A percentile compares a stretch with the other conserved stretches of the same genome.
phyloP scores from a whole-genome alignment of 2,329 filamentous ascomycete genomes.

The Tympanopsis confertula region DNA sequence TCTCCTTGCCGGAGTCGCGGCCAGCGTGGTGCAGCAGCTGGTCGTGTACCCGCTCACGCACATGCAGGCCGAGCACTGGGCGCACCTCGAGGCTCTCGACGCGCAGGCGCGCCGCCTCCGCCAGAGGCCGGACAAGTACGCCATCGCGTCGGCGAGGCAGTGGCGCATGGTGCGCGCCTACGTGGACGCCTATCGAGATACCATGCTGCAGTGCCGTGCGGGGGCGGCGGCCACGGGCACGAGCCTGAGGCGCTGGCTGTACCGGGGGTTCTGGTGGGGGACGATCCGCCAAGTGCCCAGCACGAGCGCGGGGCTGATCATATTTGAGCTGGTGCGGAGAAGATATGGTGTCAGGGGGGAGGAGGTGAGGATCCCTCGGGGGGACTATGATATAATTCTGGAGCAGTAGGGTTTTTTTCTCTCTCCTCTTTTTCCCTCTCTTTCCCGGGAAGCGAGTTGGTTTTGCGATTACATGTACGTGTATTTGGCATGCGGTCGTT shows the following conservation, averaged over 20 bases:
- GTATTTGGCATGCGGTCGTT: no score
- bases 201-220: slow-evolving; percentile 44
- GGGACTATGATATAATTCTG: slow-evolving; percentile 62
- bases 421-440: no score
- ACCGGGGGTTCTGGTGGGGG: slow-evolving; percentile 60
- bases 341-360: slow-evolving; percentile 58
- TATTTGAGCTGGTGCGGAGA: slow-evolving; percentile 64
- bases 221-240: slow-evolving; percentile 44
- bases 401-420: no score
- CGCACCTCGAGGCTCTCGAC: slow-evolving; percentile 62
- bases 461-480: no score
- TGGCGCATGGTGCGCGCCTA: slow-evolving; percentile 52
- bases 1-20: slow-evolving; percentile 55
- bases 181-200: slow-evolving; percentile 60
- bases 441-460: no score
- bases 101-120: slow-evolving; percentile 37
- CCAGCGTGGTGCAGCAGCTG: slow-evolving; percentile 56
- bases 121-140: slow-evolving; percentile 15
- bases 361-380: slow-evolving; percentile 51
- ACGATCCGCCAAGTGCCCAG: slow-evolving; percentile 66
- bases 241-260: slow-evolving; percentile 52
- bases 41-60: slow-evolving; percentile 62
- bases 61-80: slow-evolving; percentile 63
- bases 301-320: slow-evolving; percentile 66
- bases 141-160: slow-evolving; percentile 18